Conservation (phyloP, 371 early-diverging fungal genomes). For the Apophysomyces variabilis region DNA sequence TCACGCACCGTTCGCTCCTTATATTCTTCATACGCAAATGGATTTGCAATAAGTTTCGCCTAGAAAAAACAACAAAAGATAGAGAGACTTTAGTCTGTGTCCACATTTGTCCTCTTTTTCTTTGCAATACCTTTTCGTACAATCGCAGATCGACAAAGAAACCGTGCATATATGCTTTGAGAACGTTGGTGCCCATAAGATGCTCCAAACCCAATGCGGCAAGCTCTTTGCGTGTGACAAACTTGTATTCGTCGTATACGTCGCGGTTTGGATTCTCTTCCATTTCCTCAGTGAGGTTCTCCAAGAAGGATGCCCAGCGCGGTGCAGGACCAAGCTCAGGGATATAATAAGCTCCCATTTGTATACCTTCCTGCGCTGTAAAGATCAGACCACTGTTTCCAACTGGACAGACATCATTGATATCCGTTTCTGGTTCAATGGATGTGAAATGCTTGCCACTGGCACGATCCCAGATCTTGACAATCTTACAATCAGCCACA, state of each 20-base stretch:
- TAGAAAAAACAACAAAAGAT: conserved; percentile 8
- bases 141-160: conserved; percentile 95
- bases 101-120: neutral
- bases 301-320: conserved; percentile 94
- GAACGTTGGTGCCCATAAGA: conserved; percentile 90
- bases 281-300: conserved; percentile 98
- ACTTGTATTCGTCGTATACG: conserved; percentile 97
- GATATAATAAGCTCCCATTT: conserved; percentile 94
- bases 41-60: conserved; percentile 94
- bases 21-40: conserved; percentile 96
- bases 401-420: conserved; percentile 92
- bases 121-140: conserved; percentile 78
- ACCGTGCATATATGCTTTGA: conserved; percentile 99
- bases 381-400: conserved; percentile 90
- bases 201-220: conserved; percentile 88
- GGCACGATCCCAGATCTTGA: conserved; percentile 92
- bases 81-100: neutral
- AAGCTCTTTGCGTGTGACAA: conserved; percentile 92
- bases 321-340: conserved; percentile 96
- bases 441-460: conserved; percentile 86
- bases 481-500: conserved; percentile 87
- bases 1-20: conserved; percentile 75
- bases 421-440: conserved; percentile 89
- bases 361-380: conserved; percentile 93
- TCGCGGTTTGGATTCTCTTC: conserved; percentile 89